Percentiles rank a stretch among this genome's conserved stretches.
Evolutionary conservation across 2,329 filamentous ascomycete species (phyloP).

Genomic region (Aspergillus caelatus): DNA sequence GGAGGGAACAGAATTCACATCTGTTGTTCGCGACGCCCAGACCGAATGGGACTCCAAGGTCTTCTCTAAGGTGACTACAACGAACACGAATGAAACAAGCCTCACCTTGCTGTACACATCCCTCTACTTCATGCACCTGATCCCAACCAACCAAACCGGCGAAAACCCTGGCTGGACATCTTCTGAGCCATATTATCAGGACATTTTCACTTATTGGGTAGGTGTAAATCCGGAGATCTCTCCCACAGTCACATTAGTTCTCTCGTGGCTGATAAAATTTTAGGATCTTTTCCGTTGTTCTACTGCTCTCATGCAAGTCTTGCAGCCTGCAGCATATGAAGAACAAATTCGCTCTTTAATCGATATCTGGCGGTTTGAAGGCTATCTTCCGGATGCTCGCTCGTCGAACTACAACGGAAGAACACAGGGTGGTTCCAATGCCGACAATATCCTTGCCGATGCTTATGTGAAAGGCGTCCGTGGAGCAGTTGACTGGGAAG

Average conservation of each 20-base stretch:
- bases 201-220: constrained; percentile 70
- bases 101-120: constrained; percentile 67
- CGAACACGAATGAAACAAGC: constrained; percentile 58
- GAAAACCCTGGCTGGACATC: constrained; percentile 70
- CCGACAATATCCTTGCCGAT: constrained; percentile 72
- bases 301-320: constrained; percentile 65
- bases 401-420: constrained; percentile 71
- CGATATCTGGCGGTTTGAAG: constrained; percentile 67
- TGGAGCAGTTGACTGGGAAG: constrained; percentile 65
- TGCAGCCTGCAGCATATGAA: constrained; percentile 65
- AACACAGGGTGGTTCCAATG: constrained; percentile 70
- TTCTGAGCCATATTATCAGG: constrained; percentile 69
- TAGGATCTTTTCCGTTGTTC: constrained; percentile 64
- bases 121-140: constrained; percentile 69
- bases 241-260: neutral
- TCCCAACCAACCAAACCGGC: constrained; percentile 70
- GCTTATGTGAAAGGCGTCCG: constrained; percentile 68
- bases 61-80: constrained; percentile 65
- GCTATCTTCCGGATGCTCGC: constrained; percentile 66
- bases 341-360: constrained; percentile 69
- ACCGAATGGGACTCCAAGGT: constrained; percentile 64
- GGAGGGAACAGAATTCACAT: constrained; percentile 43
- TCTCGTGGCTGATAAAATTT: constrained; percentile 24
- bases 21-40: constrained; percentile 53
- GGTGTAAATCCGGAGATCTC: neutral